A percentile compares a stretch with the other conserved stretches of the same genome.
phyloP scores from a whole-genome alignment of 2,329 filamentous ascomycete genomes.

The Botryosphaeria agaves region DNA sequence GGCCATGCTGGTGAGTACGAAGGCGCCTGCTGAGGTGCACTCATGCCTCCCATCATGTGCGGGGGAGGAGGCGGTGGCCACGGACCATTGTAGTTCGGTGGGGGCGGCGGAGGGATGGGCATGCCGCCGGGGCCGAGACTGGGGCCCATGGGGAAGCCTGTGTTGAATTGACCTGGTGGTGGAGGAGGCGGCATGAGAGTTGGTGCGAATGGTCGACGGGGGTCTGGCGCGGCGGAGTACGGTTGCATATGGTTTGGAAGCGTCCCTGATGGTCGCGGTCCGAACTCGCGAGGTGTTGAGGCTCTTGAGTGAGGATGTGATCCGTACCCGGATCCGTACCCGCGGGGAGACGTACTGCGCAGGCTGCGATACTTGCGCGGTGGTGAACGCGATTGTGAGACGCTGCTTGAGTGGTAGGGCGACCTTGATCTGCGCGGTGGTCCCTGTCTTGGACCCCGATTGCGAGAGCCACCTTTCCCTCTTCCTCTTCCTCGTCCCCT shows the following conservation, averaged over 20 bases:
- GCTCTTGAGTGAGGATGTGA: background rate
- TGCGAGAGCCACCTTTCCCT: background rate
- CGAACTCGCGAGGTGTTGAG: background rate
- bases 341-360: background rate
- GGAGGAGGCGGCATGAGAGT: too few relatives aligned
- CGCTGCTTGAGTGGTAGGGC: background rate
- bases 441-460: too few relatives aligned
- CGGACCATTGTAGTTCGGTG: slow-evolving; percentile 1
- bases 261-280: background rate
- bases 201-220: too few relatives aligned
- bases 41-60: background rate
- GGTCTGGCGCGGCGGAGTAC: background rate
- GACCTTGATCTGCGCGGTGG: slow-evolving; percentile 2
- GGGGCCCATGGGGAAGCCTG: background rate
- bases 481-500: too few relatives aligned
- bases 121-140: background rate
- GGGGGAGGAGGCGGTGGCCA: slow-evolving; percentile 3
- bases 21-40: too few relatives aligned
- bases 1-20: too few relatives aligned
- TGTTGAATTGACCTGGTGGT: too few relatives aligned
- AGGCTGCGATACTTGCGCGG: slow-evolving; percentile 1
- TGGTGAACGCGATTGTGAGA: background rate
- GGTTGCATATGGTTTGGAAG: too few relatives aligned
- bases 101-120: slow-evolving; percentile 1
- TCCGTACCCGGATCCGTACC: background rate